These are phyloP conservation scores for Hypomontagnella monticulosa DNA, from an alignment of 495 filamentous ascomycete genomes.

Conservation along the genomic window DNA sequence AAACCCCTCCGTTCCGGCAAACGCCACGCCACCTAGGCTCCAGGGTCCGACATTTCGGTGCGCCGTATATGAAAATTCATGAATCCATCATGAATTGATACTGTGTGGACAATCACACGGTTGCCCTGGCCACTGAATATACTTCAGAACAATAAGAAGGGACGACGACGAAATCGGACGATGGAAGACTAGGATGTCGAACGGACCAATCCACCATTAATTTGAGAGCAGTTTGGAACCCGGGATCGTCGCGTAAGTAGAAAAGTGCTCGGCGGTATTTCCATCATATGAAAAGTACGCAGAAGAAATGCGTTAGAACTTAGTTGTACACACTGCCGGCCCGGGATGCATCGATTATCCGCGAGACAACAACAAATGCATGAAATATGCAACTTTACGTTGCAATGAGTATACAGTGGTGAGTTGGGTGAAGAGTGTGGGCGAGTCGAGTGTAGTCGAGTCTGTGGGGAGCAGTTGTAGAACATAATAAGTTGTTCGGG, in stretches of 20 bases:
- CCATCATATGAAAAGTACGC: conserved; percentile 14
- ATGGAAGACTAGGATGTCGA: conserved; percentile 15
- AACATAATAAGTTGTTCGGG: not conserved
- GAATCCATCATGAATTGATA: conserved; percentile 14
- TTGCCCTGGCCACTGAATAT: conserved; percentile 1
- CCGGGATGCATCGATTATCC: conserved; percentile 18
- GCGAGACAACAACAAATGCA: conserved; percentile 9
- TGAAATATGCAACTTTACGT: conserved; percentile 23
- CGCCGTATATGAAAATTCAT: conserved; percentile 22
- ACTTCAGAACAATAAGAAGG: not conserved
- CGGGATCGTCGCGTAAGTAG: conserved; percentile 11
- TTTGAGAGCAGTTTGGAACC: conserved; percentile 15
- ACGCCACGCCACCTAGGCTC: conserved; percentile 33
- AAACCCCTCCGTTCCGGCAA: conserved; percentile 26
- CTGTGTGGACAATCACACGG: conserved; percentile 12
- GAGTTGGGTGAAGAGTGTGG: not conserved
- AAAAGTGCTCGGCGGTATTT: conserved; percentile 21
- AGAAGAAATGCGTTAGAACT: conserved; percentile 18
- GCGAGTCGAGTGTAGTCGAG: conserved; percentile 7
- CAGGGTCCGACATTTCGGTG: conserved; percentile 15
- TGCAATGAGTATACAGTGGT: conserved; percentile 16
- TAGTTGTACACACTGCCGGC: conserved; percentile 32
- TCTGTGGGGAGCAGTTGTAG: conserved; percentile 4
- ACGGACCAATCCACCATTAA: conserved; percentile 9
- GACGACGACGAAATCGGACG: conserved; percentile 1